These are phyloP conservation scores for Eucalyptus grandis DNA, from an alignment of 345 rosid species.

Conservation along the genomic window DNA sequence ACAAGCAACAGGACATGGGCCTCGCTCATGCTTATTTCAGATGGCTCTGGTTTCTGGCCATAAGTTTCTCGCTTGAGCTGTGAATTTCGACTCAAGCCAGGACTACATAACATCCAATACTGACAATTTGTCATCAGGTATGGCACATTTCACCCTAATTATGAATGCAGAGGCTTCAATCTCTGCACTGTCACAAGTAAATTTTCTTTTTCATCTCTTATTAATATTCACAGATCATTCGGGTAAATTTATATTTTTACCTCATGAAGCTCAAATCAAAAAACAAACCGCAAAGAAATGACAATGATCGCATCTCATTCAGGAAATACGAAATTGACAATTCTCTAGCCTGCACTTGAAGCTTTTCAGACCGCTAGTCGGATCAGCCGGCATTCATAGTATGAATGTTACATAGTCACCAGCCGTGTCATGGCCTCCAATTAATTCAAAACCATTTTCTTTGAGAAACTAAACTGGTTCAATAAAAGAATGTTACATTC, in stretches of 20 bases:
- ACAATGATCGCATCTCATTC: neutral
- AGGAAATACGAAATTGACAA: neutral
- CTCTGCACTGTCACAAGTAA: neutral
- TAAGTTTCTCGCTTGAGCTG: neutral
- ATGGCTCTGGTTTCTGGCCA: neutral
- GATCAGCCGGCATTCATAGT: neutral
- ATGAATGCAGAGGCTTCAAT: neutral
- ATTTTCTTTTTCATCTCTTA: neutral
- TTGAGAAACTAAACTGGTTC: neutral
- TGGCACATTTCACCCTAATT: neutral
- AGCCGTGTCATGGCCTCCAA: neutral
- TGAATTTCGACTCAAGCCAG: neutral
- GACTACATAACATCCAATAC: neutral
- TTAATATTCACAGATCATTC: neutral
- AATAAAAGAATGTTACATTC: neutral
- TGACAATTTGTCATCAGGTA: neutral
- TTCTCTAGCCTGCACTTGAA: neutral
- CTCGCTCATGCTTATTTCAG: neutral
- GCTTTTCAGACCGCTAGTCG: neutral
- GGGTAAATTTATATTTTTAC: neutral
- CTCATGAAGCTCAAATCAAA: neutral
- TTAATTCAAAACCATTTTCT: neutral
- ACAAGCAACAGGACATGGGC: neutral
- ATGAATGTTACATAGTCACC: neutral
- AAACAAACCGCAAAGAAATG: neutral